Base-by-base conservation (phyloP, 1,284 basidiomycete species). In the Tetrapyrgos nigripes region DNA sequence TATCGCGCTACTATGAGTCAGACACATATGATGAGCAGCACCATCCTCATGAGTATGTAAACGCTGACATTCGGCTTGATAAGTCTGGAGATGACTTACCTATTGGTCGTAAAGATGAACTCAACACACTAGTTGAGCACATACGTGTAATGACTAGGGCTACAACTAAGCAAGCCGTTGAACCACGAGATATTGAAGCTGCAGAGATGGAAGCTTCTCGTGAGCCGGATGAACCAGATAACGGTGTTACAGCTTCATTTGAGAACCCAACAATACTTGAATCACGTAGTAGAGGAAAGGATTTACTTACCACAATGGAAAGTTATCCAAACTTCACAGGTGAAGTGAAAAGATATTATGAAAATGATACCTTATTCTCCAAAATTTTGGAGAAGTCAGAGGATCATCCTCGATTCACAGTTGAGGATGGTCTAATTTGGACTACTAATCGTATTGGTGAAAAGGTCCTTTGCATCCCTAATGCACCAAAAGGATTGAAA, bases 1-100 rank as follows among this genome's bases (percentile, higher is more conserved):
- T 77, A 1, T 79, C 69, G 0, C 58, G 73, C 0, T 77, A 76
- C 57, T 78, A 71, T 51, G 59, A 67, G 17, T 66, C 49, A 19
- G 72, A 76, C 23, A 40, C n/a, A 31, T 47, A 10, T 11, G 61
- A 58, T 24, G 68, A 74, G 4, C 17, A 27, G 2, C 28, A 65
- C n/a, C 13, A 57, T 0, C 3, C 28, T 4, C 51, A 70, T 3
- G 63, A 73, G 1, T 73, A 70, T 40, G 71, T 75, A 0, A 64
- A 64, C 23, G 65, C 68, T 1, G 72, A 75, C 57, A 46, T 44
- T 3, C 33, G 59, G 4, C 50, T 76, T 0, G 72, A 76, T 52
- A 66, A 67, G 0, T 51, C 66, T 3, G 63, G 62, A 0, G 69
- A 76, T 3, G 64, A 71, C 28, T 54, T 75, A 21, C 68, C 60